A percentile compares a stretch with the other conserved stretches of the same genome.
Conservation (phyloP, 2,329 filamentous ascomycete genomes). For the Dactylonectria macrodidyma region DNA sequence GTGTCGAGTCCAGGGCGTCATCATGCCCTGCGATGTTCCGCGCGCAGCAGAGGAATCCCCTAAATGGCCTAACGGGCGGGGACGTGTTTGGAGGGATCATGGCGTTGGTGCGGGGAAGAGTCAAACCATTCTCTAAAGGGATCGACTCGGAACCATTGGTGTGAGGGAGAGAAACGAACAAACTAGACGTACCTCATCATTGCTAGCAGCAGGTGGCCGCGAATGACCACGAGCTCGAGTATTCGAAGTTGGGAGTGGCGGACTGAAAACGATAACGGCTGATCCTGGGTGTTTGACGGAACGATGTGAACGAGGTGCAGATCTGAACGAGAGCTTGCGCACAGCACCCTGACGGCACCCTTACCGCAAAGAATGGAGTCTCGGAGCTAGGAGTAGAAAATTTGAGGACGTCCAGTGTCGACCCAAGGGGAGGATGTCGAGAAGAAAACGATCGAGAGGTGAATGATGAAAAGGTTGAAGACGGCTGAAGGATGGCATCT, state of each 20-base stretch:
- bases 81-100: neutral
- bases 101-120: conserved; percentile 11
- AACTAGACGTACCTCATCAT: conserved; percentile 11
- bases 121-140: neutral
- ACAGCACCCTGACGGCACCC: neutral
- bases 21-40: neutral
- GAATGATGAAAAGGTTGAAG: neutral
- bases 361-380: neutral
- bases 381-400: neutral
- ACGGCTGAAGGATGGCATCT: neutral
- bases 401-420: neutral
- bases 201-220: neutral
- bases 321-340: neutral
- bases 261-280: neutral
- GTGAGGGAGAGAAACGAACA: neutral
- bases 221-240: neutral
- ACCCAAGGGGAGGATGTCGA: neutral
- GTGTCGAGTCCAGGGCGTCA: neutral
- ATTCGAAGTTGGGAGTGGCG: neutral
- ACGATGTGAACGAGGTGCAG: neutral
- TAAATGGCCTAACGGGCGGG: neutral
- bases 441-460: neutral
- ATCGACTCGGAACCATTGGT: neutral
- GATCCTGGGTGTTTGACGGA: neutral
- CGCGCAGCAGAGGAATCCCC: neutral